Evolutionary conservation across 495 filamentous ascomycete species (phyloP).

Genomic region (Parathielavia hyrcaniae): DNA sequence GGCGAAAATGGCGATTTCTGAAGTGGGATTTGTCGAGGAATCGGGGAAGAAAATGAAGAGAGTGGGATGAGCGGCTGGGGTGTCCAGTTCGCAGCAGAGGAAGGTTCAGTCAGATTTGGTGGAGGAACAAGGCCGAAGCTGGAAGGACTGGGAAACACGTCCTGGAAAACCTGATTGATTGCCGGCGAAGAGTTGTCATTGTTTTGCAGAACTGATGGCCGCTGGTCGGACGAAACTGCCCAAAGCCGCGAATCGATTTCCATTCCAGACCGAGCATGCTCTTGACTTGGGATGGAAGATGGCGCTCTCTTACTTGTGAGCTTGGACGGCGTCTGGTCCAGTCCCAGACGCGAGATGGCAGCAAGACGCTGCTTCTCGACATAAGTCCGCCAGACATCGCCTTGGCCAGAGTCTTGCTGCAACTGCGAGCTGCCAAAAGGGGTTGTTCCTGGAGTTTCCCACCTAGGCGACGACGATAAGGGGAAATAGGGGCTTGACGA

Average conservation of each 20-base stretch:
- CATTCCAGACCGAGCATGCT: not conserved
- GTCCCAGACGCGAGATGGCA: not conserved
- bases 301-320: not conserved
- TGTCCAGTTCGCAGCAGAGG: not conserved
- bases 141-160: not conserved
- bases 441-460: not conserved
- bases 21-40: not conserved
- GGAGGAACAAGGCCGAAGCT: not conserved
- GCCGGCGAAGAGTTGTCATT: not conserved
- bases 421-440: not conserved
- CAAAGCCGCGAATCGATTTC: not conserved
- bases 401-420: not conserved
- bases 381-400: not conserved
- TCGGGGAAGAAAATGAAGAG: not conserved
- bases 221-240: not conserved
- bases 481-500: not conserved
- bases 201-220: not conserved
- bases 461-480: not conserved
- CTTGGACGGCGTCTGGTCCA: not conserved
- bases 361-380: constrained; percentile 1
- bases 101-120: not conserved
- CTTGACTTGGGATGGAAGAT: too few species aligned
- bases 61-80: not conserved
- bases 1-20: not conserved
- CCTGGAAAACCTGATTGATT: not conserved